Evolutionary conservation across 176 grass and related monocot genomes (phyloP).

Genomic region (Panicum miliaceum): DNA sequence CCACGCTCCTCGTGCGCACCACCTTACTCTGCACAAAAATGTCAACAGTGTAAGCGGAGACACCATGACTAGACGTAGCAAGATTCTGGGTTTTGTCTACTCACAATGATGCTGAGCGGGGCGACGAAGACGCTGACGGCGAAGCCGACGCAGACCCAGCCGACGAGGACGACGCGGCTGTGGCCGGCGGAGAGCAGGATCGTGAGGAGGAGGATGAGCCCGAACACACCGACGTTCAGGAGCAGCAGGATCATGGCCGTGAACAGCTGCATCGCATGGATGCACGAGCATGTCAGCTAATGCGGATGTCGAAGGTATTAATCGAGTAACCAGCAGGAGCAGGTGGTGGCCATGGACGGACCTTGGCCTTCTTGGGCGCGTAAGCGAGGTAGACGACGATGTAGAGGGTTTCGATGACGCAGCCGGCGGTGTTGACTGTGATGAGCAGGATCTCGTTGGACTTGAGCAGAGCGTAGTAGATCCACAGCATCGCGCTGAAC

Average conservation of each 20-base stretch:
- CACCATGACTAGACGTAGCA: too few species aligned
- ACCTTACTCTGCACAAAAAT: conserved; percentile 57
- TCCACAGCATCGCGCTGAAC: conserved; percentile 86
- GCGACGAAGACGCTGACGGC: conserved; percentile 77
- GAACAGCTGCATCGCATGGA: conserved; percentile 44
- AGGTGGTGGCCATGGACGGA: background rate
- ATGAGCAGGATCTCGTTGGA: conserved; percentile 62
- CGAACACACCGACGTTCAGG: conserved; percentile 62
- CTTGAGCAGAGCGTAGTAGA: conserved; percentile 78
- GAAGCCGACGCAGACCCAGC: conserved; percentile 81
- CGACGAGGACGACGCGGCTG: conserved; percentile 47
- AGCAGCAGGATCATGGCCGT: conserved; percentile 63
- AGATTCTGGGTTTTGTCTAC: background rate
- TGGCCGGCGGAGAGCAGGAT: conserved; percentile 39
- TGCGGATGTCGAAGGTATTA: too few species aligned
- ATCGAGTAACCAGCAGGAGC: too few species aligned
- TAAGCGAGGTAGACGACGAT: conserved; percentile 66
- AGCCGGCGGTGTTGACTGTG: conserved; percentile 73
- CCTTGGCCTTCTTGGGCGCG: conserved; percentile 64
- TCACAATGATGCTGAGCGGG: conserved; percentile 75
- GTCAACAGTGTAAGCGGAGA: background rate
- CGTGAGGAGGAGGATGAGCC: conserved; percentile 65
- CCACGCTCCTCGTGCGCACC: conserved; percentile 65
- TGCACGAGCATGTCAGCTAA: background rate
- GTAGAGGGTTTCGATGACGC: conserved; percentile 81